Evolutionary conservation across 2,329 filamentous ascomycete species (phyloP).

Genomic region (Emergomyces orientalis): DNA sequence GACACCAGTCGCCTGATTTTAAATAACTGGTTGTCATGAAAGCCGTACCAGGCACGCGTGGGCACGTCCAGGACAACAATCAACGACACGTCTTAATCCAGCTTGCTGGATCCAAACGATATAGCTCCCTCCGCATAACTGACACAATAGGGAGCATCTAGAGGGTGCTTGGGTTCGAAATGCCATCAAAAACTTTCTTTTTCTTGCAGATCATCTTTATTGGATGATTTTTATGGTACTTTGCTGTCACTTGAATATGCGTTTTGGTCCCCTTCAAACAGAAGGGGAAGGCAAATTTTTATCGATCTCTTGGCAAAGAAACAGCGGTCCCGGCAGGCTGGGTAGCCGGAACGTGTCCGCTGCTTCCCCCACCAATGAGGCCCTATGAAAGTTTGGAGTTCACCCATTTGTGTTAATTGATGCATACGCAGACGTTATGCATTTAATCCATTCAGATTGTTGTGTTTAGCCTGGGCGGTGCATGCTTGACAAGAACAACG

Average conservation of each 20-base stretch:
- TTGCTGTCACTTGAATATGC: constrained; percentile 2
- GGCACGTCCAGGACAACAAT: background rate
- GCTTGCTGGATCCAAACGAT: background rate
- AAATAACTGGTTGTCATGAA: background rate
- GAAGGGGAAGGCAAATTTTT: background rate
- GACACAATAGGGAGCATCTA: background rate
- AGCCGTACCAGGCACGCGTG: background rate
- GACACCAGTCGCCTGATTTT: background rate
- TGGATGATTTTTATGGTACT: background rate
- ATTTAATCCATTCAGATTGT: background rate
- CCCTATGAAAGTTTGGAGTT: background rate
- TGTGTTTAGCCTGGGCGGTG: background rate
- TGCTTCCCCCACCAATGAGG: background rate
- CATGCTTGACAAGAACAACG: background rate
- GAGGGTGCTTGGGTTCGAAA: background rate
- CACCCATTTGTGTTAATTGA: background rate
- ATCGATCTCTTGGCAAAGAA: background rate
- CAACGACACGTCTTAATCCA: background rate
- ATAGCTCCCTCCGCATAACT: background rate
- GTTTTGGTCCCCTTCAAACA: background rate
- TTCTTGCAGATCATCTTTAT: background rate
- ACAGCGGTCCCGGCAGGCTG: constrained; percentile 1
- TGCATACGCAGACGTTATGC: background rate
- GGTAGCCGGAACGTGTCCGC: constrained; percentile 1
- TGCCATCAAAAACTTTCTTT: background rate